phyloP scores from a whole-genome alignment of 768 basidiomycete genomes.

The Trichaptum fuscoviolaceum region DNA sequence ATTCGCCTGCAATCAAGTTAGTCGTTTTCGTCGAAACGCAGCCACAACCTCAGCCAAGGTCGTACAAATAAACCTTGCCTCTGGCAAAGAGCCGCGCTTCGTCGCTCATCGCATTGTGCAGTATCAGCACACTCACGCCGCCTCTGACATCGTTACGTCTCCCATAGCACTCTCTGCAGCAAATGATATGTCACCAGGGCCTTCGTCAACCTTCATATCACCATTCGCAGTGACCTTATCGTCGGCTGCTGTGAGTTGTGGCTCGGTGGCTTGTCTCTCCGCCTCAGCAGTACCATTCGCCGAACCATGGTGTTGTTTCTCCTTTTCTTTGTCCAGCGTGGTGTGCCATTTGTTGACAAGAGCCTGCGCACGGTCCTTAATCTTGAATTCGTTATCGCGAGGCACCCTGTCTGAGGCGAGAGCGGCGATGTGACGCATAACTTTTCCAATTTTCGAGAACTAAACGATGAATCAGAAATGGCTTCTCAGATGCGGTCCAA shows the following conservation, averaged over 20 bases:
- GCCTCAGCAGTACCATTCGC: constrained; percentile 4
- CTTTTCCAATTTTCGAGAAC: constrained; percentile 82
- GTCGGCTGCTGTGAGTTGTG: not conserved
- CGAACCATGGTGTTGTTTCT: not conserved
- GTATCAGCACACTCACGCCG: not conserved
- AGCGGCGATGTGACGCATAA: constrained; percentile 80
- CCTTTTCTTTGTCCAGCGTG: constrained; percentile 12
- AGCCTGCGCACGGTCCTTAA: constrained; percentile 62
- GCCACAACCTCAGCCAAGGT: not conserved
- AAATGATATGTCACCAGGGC: not conserved
- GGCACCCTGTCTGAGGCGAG: constrained; percentile 54
- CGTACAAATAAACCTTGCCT: not conserved
- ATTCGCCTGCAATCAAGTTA: not conserved
- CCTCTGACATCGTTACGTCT: not conserved
- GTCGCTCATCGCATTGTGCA: not conserved
- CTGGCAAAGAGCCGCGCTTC: not conserved
- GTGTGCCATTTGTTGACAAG: constrained; percentile 69
- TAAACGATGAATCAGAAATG: constrained; percentile 27
- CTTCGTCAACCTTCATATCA: not conserved
- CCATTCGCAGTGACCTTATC: not conserved
- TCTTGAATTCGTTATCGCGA: constrained; percentile 59
- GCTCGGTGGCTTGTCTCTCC: not conserved
- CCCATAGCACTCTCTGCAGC: not conserved
- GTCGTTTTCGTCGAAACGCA: not conserved
- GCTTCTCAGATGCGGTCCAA: constrained; percentile 8